Evolutionary conservation across 2,329 filamentous ascomycete species (phyloP).

Genomic region (Xylariales sp.): DNA sequence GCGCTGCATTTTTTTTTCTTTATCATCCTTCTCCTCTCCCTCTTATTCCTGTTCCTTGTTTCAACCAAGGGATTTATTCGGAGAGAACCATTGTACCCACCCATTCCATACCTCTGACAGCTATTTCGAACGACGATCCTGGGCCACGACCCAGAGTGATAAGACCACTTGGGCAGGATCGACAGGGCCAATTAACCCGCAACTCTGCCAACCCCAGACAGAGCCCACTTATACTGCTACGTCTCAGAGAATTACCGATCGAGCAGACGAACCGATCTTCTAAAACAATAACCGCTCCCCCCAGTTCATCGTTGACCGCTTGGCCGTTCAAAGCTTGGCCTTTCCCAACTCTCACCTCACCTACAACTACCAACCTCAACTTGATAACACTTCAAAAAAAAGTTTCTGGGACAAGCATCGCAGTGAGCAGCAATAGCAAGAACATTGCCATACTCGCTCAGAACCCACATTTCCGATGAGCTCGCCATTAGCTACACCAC

Average conservation of each 20-base stretch:
- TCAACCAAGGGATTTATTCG: too few relatives aligned
- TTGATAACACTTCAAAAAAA: background rate
- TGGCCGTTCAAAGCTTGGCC: background rate
- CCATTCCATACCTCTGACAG: slow-evolving; percentile 2
- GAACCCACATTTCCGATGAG: slow-evolving; percentile 18
- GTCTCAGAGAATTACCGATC: slow-evolving; percentile 1
- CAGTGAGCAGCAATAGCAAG: too few relatives aligned
- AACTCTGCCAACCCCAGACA: slow-evolving; percentile 4
- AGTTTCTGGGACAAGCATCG: too few relatives aligned
- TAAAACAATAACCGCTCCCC: background rate
- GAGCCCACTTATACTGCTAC: slow-evolving; percentile 6
- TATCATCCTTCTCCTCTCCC: too few relatives aligned
- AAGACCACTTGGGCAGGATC: slow-evolving; percentile 3
- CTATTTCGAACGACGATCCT: background rate
- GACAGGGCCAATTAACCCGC: slow-evolving; percentile 5
- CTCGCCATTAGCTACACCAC: slow-evolving; percentile 16
- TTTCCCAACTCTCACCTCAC: background rate
- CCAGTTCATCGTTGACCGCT: background rate
- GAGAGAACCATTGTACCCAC: too few relatives aligned
- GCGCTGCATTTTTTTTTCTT: too few relatives aligned
- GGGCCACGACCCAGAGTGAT: background rate
- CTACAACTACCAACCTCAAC: background rate
- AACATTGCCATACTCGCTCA: too few relatives aligned
- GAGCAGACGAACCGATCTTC: too few relatives aligned
- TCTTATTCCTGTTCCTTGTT: too few relatives aligned